phyloP scores from a whole-genome alignment of 140 eudicot species.

The Bidens hawaiensis region DNA sequence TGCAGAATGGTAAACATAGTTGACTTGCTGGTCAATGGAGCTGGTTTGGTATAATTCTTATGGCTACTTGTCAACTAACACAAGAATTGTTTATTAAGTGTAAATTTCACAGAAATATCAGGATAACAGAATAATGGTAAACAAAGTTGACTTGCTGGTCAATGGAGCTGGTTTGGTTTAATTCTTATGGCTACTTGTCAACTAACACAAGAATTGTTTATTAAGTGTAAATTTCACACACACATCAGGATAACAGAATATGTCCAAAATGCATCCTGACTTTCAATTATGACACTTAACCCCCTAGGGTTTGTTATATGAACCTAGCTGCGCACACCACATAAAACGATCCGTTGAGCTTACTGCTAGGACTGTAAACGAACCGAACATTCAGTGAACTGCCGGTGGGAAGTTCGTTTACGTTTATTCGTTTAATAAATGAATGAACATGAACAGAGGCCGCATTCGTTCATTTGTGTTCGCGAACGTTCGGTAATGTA shows the following conservation, averaged over 20 bases:
- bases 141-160: neutral
- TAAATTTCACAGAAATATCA: neutral
- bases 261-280: neutral
- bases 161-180: neutral
- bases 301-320: neutral
- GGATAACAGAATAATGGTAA: neutral
- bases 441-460: too few species aligned
- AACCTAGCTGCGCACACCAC: too few species aligned
- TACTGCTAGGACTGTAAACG: too few species aligned
- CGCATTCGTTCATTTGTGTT: too few species aligned
- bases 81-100: neutral
- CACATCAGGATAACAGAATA: too few species aligned
- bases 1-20: neutral
- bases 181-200: neutral
- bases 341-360: too few species aligned
- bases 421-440: too few species aligned
- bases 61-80: neutral
- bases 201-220: neutral
- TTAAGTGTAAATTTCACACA: neutral
- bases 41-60: neutral
- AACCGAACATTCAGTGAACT: too few species aligned
- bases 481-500: too few species aligned
- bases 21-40: neutral
- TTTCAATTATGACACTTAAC: too few species aligned
- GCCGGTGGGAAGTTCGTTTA: too few species aligned